Conservation (phyloP, 2,329 filamentous ascomycete genomes). For the Cercospora sp. region DNA sequence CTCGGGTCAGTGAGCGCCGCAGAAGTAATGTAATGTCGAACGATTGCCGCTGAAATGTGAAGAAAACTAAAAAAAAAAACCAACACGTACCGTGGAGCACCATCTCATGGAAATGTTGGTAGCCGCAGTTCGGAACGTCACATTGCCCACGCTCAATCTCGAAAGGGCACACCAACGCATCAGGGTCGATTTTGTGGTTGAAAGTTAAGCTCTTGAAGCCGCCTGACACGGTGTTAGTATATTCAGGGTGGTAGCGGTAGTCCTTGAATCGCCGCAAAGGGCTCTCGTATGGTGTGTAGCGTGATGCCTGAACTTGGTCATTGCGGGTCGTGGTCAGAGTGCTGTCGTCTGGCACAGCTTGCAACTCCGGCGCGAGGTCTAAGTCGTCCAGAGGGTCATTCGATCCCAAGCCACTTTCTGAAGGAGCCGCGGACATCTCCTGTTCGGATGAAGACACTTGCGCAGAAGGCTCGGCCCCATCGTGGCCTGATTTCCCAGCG, state of each 20-base stretch:
- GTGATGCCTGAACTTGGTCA: slow-evolving; percentile 21
- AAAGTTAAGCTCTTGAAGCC: slow-evolving; percentile 90
- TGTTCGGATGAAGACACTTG: background rate
- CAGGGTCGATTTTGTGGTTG: slow-evolving; percentile 82
- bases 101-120: slow-evolving; percentile 74
- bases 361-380: slow-evolving; percentile 45
- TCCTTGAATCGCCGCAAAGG: slow-evolving; percentile 79
- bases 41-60: background rate
- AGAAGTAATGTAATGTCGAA: background rate
- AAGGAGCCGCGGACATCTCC: background rate
- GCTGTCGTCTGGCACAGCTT: slow-evolving; percentile 30
- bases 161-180: slow-evolving; percentile 71
- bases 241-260: slow-evolving; percentile 86
- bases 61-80: background rate
- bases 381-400: background rate
- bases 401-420: background rate
- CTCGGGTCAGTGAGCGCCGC: slow-evolving; percentile 30
- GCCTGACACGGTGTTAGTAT: slow-evolving; percentile 65
- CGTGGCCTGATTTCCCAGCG: background rate
- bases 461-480: background rate
- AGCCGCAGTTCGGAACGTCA: slow-evolving; percentile 70
- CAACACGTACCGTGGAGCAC: slow-evolving; percentile 25
- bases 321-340: slow-evolving; percentile 14
- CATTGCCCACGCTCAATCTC: slow-evolving; percentile 71
- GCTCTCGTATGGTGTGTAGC: slow-evolving; percentile 70